These are phyloP conservation scores for Hemerocallis citrina DNA, from an alignment of 106 monocot genomes.

Conservation along the genomic window DNA sequence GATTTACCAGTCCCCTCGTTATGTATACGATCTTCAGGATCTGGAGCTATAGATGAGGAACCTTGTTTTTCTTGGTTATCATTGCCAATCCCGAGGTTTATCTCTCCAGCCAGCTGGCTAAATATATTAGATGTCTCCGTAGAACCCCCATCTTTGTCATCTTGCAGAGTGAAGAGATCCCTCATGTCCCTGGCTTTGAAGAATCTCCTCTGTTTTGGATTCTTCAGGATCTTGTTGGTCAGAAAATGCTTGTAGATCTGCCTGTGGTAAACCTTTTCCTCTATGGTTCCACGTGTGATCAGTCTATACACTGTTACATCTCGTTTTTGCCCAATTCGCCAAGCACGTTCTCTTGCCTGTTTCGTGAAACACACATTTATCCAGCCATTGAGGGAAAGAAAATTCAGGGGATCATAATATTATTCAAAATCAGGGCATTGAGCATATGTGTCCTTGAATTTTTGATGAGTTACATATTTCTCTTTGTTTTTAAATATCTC, in stretches of 20 bases:
- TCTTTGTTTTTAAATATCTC: too few relatives aligned
- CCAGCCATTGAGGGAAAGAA: not conserved
- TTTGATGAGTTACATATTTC: too few relatives aligned
- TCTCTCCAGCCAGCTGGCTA: conserved; percentile 55
- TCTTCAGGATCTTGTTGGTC: conserved; percentile 88
- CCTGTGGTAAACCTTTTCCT: conserved; percentile 95
- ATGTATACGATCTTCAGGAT: not conserved
- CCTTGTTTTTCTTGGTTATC: conserved; percentile 7
- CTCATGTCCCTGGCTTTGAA: conserved; percentile 88
- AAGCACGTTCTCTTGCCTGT: conserved; percentile 97
- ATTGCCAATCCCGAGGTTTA: conserved; percentile 33
- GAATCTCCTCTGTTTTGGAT: conserved; percentile 86
- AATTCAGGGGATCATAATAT: too few relatives aligned
- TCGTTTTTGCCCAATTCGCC: conserved; percentile 88
- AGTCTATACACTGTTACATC: conserved; percentile 90
- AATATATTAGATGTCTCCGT: conserved; percentile 94
- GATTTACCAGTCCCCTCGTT: conserved; percentile 1
- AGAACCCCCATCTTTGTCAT: conserved; percentile 35
- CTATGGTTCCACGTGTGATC: conserved; percentile 94
- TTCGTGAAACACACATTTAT: not conserved
- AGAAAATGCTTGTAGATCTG: conserved; percentile 98
- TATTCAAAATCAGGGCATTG: too few relatives aligned
- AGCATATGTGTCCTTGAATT: too few relatives aligned
- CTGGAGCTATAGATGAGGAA: not conserved
- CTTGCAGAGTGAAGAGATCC: conserved; percentile 84